Conservation (phyloP, 1,284 basidiomycete genomes). For the Ustilago shanxiensis region DNA sequence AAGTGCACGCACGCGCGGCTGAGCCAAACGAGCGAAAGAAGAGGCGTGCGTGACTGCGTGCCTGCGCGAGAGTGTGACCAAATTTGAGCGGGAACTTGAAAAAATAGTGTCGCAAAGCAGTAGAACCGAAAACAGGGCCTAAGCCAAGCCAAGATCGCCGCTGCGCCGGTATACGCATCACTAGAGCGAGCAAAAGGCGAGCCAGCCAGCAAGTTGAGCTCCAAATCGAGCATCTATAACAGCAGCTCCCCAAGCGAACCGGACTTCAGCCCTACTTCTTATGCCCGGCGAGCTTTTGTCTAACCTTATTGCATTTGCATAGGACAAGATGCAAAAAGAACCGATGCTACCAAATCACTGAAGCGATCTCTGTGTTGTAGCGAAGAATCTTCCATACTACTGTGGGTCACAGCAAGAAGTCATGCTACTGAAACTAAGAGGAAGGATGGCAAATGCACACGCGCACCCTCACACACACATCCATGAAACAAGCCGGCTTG, state of each 20-base stretch:
- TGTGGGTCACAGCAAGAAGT: too few relatives aligned
- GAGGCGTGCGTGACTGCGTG: not conserved
- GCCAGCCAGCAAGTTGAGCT: too few relatives aligned
- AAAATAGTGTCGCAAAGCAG: too few relatives aligned
- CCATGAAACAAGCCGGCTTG: not conserved
- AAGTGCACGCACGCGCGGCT: slow-evolving; percentile 1
- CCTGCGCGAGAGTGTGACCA: not conserved
- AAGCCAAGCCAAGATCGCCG: slow-evolving; percentile 3
- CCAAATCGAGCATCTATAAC: too few relatives aligned
- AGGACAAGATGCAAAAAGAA: too few relatives aligned
- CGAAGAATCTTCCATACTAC: too few relatives aligned
- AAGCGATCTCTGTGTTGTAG: too few relatives aligned
- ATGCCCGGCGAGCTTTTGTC: too few relatives aligned
- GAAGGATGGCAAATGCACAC: not conserved
- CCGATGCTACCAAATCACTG: too few relatives aligned
- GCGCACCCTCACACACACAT: not conserved
- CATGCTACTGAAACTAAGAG: too few relatives aligned
- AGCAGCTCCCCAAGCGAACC: too few relatives aligned
- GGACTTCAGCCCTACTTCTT: too few relatives aligned
- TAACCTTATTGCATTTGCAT: not conserved
- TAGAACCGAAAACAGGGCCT: not conserved
- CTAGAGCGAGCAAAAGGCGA: not conserved
- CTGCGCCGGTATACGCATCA: not conserved
- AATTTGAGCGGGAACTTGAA: not conserved
- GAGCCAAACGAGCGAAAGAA: not conserved